Evolutionary conservation across 805 yeast species (phyloP).

Genomic region (Zygoascus flipseniorum): DNA sequence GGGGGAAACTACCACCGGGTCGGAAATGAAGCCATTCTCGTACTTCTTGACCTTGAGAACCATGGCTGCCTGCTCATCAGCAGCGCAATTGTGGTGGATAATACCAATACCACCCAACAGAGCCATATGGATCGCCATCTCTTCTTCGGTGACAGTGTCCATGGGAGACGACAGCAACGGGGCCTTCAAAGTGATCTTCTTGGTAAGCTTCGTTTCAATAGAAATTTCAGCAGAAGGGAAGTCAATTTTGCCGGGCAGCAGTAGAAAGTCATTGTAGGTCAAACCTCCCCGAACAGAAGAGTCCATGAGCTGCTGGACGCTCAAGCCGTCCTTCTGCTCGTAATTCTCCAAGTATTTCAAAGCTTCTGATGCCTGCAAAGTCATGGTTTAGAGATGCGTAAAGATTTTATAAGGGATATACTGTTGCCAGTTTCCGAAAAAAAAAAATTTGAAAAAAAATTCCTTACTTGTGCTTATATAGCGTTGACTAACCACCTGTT

Average conservation of each 20-base stretch:
- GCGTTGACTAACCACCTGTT: neutral
- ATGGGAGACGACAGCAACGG: slow-evolving; percentile 98
- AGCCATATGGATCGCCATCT: slow-evolving; percentile 98
- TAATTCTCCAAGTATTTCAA: slow-evolving; percentile 57
- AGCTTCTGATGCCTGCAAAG: slow-evolving; percentile 34
- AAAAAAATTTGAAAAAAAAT: neutral
- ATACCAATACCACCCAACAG: slow-evolving; percentile 98
- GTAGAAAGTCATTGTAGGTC: slow-evolving; percentile 92
- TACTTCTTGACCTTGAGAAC: slow-evolving; percentile 92
- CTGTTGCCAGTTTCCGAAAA: neutral
- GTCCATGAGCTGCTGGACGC: slow-evolving; percentile 78
- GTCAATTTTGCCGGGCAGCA: slow-evolving; percentile 88
- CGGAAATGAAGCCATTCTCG: slow-evolving; percentile 96
- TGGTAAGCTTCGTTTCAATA: slow-evolving; percentile 82
- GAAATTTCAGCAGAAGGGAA: slow-evolving; percentile 74
- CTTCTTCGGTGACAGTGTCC: slow-evolving; percentile 98
- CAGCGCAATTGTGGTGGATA: slow-evolving; percentile 92
- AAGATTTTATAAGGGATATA: neutral
- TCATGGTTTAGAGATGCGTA: neutral
- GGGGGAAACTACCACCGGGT: slow-evolving; percentile 83
- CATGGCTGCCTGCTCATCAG: slow-evolving; percentile 98
- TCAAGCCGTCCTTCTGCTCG: slow-evolving; percentile 73
- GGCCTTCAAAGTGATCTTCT: slow-evolving; percentile 80
- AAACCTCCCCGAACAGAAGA: slow-evolving; percentile 88
- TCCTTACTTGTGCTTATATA: neutral